Base-by-base conservation (phyloP, 192 early-diverging fungal species). In the Backusella liffmaniae region DNA sequence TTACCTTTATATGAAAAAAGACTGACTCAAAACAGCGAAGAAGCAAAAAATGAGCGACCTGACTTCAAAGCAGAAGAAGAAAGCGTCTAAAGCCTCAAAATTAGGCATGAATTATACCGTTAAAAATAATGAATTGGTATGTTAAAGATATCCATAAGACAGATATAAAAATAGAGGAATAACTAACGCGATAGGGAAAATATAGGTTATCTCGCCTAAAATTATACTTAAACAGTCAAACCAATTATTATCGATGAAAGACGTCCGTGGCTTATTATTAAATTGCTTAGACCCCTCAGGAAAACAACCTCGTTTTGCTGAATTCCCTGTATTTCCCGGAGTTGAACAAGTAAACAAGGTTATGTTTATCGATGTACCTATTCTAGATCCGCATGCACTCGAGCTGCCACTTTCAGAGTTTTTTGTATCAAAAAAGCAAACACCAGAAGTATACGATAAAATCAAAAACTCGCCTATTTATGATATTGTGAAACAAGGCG, bases 211-310 rank as follows among this genome's bases (percentile, higher is more conserved):
- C 23, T 32, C 29, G 8, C 72, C 72, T 4, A 59, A 73, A 65
- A 13, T 73, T 9, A 32, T 62, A 9, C 36, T 73, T 62, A 56
- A 73, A 29, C 51, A 23, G 1, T 26, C 30, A 10, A 13, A 36
- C 6, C 35, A 73, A 39, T 65, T 37, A 18, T 35, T 56, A n/a
- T 39, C 51, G 29, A 73, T 73, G 49, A 73, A 73, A 37, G 72
- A 62, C 13, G 56, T 37, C 4, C 72, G 72, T 36, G 41, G 34
- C 9, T 41, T 73, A n/a, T 62, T 73, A 66, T 23, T 73, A 34
- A 65, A 23, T 1, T 21, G 35, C 0, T 36, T 73, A 23, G 32
- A 36, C 8, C 49, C 67, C 41, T 41, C 67, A 65, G 53, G 56
- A 8, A 73, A 73, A 65, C 51, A 62, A 21, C 37, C 67, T 18